Base-by-base conservation (phyloP, 345 rosid species). In the Adansonia digitata region DNA sequence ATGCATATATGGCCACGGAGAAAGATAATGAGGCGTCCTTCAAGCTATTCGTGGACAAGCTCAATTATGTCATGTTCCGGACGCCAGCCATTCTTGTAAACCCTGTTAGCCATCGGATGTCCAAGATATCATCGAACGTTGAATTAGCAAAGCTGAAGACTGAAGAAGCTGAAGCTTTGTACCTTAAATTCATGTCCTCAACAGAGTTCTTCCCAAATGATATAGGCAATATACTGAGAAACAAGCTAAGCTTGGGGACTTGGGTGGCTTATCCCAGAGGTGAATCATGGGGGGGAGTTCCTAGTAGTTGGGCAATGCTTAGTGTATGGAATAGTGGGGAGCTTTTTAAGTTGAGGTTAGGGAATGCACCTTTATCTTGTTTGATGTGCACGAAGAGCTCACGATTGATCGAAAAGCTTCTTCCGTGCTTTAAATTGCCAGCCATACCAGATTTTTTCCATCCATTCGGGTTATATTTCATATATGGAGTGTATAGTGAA, bases 241-340 rank as follows among this genome's bases (percentile, higher is more conserved):
- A 88, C 85, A 86, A 82, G 83, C 80, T 89, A 26, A 90, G 88
- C 63, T 69, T 90, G 12, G 97, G 97, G 31, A 92, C 97, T 20
- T 92, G 94, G 91, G 81, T 87, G 78, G 92, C 92, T 55, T 86
- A 80, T 71, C 87, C 82, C 7, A 80, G 75, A 46, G 86, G 81
- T 1, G 79, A 84, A 60, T 13, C 71, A 45, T 65, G 77, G 79
- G 77, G 80, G 26, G 45, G 18, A 57, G 17, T 79, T 48, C 86
- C 86, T 15, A 75, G 71, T 11, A 84, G 81, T 70, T 92, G 96
- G 97, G 97, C 96, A 40, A 83, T 89, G 87, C 73, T 92, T 29
- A 92, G 97, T 69, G 97, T 89, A 12, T 92, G 96, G 97, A 86
- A 91, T 73, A 90, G 87, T 59, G 87, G 90, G 22, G 89, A 89